Conservation (phyloP, 176 grass and related monocot genomes). For the Musa itinerans region DNA sequence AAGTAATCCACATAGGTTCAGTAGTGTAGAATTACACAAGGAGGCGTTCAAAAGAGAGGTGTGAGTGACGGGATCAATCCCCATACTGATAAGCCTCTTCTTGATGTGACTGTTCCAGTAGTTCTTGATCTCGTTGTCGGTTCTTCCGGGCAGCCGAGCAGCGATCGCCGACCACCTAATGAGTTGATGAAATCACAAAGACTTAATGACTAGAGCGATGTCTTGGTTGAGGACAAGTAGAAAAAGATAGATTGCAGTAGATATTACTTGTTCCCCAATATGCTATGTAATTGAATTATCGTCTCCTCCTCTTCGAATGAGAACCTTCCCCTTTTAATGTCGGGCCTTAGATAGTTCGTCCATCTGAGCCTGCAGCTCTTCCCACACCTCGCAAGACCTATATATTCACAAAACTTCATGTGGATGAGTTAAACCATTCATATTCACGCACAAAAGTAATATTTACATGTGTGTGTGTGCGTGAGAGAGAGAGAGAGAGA, state of each 20-base stretch:
- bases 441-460: no score
- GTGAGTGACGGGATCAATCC: background rate
- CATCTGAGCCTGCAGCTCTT: constrained; percentile 7
- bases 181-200: background rate
- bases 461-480: no score
- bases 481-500: background rate
- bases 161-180: constrained; percentile 8
- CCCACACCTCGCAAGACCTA: constrained; percentile 2
- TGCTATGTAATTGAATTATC: constrained; percentile 2
- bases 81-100: background rate
- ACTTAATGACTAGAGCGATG: no score
- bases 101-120: constrained; percentile 9
- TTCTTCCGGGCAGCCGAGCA: constrained; percentile 7
- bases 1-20: constrained; percentile 1
- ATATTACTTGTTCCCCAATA: constrained; percentile 6
- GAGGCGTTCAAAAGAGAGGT: background rate
- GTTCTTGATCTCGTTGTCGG: constrained; percentile 9
- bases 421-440: no score
- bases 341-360: constrained; percentile 4
- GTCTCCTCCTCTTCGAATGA: constrained; percentile 6
- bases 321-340: constrained; percentile 13
- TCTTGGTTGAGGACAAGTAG: no score
- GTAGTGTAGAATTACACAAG: background rate
- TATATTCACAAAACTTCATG: no score
- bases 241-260: no score